Percentiles rank a stretch among this genome's conserved stretches.
Conservation (phyloP, 106 monocot genomes). For the Acorus calamus region DNA sequence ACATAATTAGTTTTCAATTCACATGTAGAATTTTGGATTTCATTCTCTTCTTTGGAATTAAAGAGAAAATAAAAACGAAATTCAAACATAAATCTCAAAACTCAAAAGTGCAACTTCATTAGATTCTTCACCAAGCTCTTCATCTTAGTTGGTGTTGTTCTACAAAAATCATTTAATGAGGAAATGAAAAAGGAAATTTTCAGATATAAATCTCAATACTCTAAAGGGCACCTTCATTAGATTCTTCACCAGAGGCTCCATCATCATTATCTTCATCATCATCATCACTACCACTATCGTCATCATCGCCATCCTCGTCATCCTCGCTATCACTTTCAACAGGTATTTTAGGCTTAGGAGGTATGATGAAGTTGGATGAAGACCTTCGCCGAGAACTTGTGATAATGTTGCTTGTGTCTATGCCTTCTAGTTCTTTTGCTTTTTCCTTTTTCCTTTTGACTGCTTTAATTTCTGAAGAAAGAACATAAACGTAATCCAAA, state of each 20-base stretch:
- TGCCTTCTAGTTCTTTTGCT: conserved; percentile 95
- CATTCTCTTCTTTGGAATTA: no score
- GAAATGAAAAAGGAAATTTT: no score
- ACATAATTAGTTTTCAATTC: no score
- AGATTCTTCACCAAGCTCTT: conserved; percentile 39
- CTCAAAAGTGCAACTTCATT: conserved; percentile 26
- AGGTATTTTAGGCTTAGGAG: conserved; percentile 58
- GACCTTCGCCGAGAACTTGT: conserved; percentile 74
- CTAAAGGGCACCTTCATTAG: conserved; percentile 29
- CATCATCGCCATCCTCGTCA: conserved; percentile 37
- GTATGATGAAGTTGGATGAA: conserved; percentile 48
- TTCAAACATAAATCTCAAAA: no score
- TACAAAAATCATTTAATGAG: no score
- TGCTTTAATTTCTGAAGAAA: conserved; percentile 62
- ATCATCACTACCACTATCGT: conserved; percentile 25
- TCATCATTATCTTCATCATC: conserved; percentile 26
- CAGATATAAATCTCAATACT: no score
- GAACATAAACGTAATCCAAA: background rate
- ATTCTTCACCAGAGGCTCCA: conserved; percentile 42
- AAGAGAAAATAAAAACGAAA: no score
- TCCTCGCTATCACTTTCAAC: conserved; percentile 34
- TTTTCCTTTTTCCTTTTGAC: conserved; percentile 77
- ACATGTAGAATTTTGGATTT: no score
- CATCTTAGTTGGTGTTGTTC: conserved; percentile 8
- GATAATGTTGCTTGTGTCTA: conserved; percentile 89